Evolutionary conservation across 805 yeast genomes (phyloP).

Genomic region (Gaillardinia entomophila): DNA sequence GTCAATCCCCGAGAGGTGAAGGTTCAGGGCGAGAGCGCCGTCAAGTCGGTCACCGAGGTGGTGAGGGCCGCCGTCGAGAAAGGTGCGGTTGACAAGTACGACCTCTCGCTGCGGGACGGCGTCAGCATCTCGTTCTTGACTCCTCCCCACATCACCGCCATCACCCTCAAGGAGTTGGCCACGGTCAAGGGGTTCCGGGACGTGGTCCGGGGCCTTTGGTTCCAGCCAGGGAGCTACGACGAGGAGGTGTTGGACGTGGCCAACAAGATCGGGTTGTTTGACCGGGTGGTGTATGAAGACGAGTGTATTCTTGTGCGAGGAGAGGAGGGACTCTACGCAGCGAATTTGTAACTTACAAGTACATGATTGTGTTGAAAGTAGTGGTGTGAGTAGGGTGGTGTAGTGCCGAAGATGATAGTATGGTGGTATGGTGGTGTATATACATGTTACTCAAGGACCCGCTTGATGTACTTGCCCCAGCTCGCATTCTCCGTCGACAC

Average conservation of each 20-base stretch:
- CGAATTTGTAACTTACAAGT: slow-evolving; percentile 24
- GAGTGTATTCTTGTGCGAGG: slow-evolving; percentile 73
- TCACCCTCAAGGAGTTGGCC: slow-evolving; percentile 29
- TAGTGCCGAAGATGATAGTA: not conserved
- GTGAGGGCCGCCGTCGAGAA: slow-evolving; percentile 13
- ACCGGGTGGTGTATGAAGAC: slow-evolving; percentile 39
- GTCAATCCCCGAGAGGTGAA: slow-evolving; percentile 52
- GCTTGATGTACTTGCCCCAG: slow-evolving; percentile 31
- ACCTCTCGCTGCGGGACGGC: slow-evolving; percentile 32
- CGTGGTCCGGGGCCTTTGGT: slow-evolving; percentile 60
- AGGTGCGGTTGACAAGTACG: slow-evolving; percentile 16
- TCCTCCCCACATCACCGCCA: slow-evolving; percentile 56
- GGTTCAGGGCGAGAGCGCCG: slow-evolving; percentile 42
- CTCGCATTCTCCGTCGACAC: slow-evolving; percentile 22
- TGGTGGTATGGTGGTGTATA: not conserved
- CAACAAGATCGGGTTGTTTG: slow-evolving; percentile 25
- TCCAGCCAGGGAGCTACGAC: slow-evolving; percentile 78
- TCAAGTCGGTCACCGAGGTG: slow-evolving; percentile 22
- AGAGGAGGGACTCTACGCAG: slow-evolving; percentile 39
- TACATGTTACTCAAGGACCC: slow-evolving; percentile 15
- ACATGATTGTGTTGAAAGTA: not conserved
- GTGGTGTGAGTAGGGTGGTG: not conserved
- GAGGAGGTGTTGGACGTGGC: slow-evolving; percentile 40
- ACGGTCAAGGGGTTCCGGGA: slow-evolving; percentile 34
- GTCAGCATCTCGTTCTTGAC: slow-evolving; percentile 66